Evolutionary conservation across 345 rosid species (phyloP), one percentile per base, ranked within the genome.

Genomic region (Psidium friedrichsthalianum): DNA sequence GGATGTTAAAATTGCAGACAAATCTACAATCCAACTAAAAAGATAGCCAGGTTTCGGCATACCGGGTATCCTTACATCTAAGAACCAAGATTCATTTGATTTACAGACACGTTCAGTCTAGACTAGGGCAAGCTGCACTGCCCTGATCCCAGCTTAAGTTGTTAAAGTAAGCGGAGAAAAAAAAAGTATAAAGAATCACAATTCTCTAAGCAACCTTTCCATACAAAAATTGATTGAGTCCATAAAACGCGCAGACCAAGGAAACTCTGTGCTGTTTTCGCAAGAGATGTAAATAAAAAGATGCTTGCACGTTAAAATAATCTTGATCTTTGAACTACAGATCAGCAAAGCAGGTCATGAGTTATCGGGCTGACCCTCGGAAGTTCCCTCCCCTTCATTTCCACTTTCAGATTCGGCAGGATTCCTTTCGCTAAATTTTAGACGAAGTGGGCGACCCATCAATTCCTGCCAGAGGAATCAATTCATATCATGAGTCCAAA

Each of bases 401-500:
- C 88, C 88, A 69, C 85, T 91, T 86, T 74, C 90, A 78, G 96
- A 88, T 90, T 91, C 95, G 44, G 87, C 88, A 18, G 85, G 89
- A 51, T 44, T 90, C 82, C 78, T 89, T 56, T 93, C 89, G 51
- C 94, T 94, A 87, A 95, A 88, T 89, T 95, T 97, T 58, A 97
- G 91, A 82, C 87, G 90, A 86, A 97, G 18, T 56, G 98, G 94
- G 24, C 98, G 94, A 27, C 94, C 98, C 98, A 95, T 93, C 86
- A 97, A 88, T 87, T 95, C 96, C 98, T 95, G 87, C 85, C 88
- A 49, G 54, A 87, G 16, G 82, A 84, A 82, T 32, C 15, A 29
- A 2, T 81, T 49, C 32, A 83, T 27, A 69, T 69, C 47, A 5
- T 36, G 42, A 69, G 80, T 69, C 80, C 47, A 20, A 5, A 54